A percentile compares a stretch with the other conserved stretches of the same genome.
Evolutionary conservation across 1,284 basidiomycete genomes (phyloP).

Genomic region (Naganishia sp.): DNA sequence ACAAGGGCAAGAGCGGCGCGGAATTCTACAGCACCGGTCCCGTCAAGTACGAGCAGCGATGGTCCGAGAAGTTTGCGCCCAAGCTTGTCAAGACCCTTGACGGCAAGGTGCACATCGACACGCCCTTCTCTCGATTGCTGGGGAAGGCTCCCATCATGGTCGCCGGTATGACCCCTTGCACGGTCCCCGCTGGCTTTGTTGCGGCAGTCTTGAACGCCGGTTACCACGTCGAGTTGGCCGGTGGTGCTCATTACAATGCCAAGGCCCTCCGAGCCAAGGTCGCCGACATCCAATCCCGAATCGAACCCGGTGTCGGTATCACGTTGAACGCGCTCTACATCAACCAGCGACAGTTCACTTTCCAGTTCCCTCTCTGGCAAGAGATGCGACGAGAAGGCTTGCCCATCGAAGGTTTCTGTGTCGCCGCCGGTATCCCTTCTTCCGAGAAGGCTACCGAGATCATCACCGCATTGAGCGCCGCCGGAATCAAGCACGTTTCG

Average conservation of each 20-base stretch:
- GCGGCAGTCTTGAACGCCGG: conserved; percentile 89
- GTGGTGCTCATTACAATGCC: conserved; percentile 94
- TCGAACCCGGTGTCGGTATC: conserved; percentile 83
- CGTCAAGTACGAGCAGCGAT: conserved; percentile 80
- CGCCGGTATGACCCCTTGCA: conserved; percentile 95
- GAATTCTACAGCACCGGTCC: conserved; percentile 74
- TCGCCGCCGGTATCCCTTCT: conserved; percentile 91
- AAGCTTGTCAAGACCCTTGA: conserved; percentile 85
- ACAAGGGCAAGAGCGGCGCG: conserved; percentile 78
- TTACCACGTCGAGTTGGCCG: conserved; percentile 94
- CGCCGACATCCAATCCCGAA: conserved; percentile 77
- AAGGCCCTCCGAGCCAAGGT: conserved; percentile 85
- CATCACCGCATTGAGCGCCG: conserved; percentile 70
- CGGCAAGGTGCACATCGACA: conserved; percentile 88
- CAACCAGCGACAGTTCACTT: conserved; percentile 94
- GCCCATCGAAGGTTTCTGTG: conserved; percentile 95
- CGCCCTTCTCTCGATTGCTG: conserved; percentile 89
- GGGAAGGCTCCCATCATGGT: conserved; percentile 98
- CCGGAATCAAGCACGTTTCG: conserved; percentile 90
- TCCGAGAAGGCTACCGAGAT: conserved; percentile 94
- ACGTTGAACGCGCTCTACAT: conserved; percentile 97
- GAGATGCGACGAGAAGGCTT: conserved; percentile 94
- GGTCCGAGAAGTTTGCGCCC: conserved; percentile 86
- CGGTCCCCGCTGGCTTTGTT: conserved; percentile 89
- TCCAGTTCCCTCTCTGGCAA: conserved; percentile 97